phyloP scores from a whole-genome alignment of 2,329 filamentous ascomycete genomes.

The Tolypocladium paradoxum region DNA sequence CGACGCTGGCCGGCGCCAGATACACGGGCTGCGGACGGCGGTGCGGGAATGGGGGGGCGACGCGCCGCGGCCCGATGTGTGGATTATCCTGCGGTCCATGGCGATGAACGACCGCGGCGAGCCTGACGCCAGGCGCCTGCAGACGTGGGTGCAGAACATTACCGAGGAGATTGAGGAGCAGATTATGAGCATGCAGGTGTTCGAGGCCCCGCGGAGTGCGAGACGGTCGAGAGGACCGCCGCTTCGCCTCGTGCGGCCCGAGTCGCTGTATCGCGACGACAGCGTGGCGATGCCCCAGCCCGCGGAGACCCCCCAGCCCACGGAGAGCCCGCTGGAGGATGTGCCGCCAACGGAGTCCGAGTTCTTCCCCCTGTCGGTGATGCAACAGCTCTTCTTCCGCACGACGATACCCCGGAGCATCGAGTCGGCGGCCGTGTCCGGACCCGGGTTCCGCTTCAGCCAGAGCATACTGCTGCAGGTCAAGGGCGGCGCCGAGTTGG shows the following conservation, averaged over 20 bases:
- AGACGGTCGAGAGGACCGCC: neutral
- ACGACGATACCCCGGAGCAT: constrained; percentile 29
- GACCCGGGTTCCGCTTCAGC: constrained; percentile 36
- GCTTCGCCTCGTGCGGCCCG: neutral
- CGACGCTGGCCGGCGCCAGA: constrained; percentile 28
- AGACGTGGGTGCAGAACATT: constrained; percentile 44
- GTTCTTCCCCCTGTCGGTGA: constrained; percentile 37
- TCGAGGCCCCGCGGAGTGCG: constrained; percentile 8
- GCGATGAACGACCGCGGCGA: constrained; percentile 28
- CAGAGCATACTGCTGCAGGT: constrained; percentile 38
- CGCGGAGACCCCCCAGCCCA: neutral
- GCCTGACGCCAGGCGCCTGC: constrained; percentile 32
- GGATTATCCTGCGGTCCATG: constrained; percentile 37
- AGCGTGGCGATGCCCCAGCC: neutral
- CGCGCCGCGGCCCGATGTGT: constrained; percentile 30
- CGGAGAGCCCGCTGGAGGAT: neutral
- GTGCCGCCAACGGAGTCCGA: constrained; percentile 17
- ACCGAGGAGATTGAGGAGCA: constrained; percentile 34
- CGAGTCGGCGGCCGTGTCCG: constrained; percentile 15
- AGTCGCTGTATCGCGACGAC: neutral
- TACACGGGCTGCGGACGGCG: constrained; percentile 29
- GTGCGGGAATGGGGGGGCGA: constrained; percentile 23
- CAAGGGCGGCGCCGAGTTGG: constrained; percentile 26
- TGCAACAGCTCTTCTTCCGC: constrained; percentile 43
- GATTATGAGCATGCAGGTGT: constrained; percentile 33